Conservation (phyloP, 73 alveolate genomes). For the Paramecium sexaurelia region DNA sequence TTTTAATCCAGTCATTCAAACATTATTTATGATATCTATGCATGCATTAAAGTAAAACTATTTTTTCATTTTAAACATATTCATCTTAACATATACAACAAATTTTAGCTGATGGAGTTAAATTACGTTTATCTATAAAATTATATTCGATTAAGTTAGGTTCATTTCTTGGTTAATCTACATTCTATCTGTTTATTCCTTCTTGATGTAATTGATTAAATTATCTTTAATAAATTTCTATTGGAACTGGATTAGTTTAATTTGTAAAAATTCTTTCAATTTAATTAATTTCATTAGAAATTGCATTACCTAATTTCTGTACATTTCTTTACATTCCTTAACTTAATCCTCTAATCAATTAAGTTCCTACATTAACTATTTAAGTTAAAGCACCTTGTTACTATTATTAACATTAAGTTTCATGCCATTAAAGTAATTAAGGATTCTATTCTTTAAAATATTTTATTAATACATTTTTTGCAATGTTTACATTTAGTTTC, state of each 20-base stretch:
- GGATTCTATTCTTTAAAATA: conserved; percentile 9
- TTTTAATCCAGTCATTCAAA: conserved; percentile 78
- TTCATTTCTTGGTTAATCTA: not conserved
- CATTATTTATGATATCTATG: conserved; percentile 71
- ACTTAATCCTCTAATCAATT: conserved; percentile 1
- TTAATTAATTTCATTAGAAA: not conserved
- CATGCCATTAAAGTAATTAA: not conserved
- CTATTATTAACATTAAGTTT: not conserved
- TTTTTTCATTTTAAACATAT: conserved; percentile 8
- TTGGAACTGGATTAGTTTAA: not conserved
- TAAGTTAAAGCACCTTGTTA: not conserved
- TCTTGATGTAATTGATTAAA: not conserved
- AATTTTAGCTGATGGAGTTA: conserved; percentile 15
- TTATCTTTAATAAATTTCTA: not conserved
- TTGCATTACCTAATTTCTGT: not conserved
- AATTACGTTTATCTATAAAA: not conserved
- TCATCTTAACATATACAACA: conserved; percentile 14
- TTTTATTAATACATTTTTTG: not conserved
- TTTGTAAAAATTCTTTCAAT: not conserved
- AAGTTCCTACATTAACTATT: not conserved
- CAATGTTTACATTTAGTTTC: not conserved
- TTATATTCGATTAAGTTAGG: conserved; percentile 19
- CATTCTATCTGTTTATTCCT: not conserved
- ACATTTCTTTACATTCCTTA: conserved; percentile 6
- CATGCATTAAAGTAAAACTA: not conserved